Evolutionary conservation across 768 basidiomycete genomes (phyloP).

Genomic region (Fibroporia radiculosa): DNA sequence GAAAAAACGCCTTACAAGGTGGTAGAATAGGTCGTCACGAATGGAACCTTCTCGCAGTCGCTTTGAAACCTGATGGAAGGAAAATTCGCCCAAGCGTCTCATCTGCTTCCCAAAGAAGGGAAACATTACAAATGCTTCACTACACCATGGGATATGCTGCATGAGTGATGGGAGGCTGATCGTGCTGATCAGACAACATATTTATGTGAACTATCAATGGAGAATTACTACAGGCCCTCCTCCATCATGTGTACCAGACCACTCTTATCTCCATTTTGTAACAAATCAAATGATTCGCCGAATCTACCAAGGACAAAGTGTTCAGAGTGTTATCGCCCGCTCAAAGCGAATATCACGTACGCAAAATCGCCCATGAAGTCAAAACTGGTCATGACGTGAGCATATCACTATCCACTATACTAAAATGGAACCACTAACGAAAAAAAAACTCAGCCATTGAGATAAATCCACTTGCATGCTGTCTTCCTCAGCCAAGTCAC

Average conservation of each 20-base stretch:
- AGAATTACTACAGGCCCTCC: constrained; percentile 2
- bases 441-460: constrained; percentile 6
- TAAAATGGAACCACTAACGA: constrained; percentile 32
- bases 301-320: constrained; percentile 19
- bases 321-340: not conserved
- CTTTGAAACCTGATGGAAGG: constrained; percentile 10
- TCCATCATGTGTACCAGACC: constrained; percentile 5
- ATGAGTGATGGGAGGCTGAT: not conserved
- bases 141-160: constrained; percentile 18
- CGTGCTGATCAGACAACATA: not conserved
- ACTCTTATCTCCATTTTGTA: constrained; percentile 26
- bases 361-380: constrained; percentile 34
- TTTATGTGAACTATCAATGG: not conserved
- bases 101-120: constrained; percentile 12
- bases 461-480: not conserved
- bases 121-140: constrained; percentile 16
- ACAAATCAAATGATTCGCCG: constrained; percentile 32
- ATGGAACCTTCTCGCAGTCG: constrained; percentile 15
- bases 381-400: constrained; percentile 22
- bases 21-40: constrained; percentile 32
- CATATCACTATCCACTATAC: constrained; percentile 5
- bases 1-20: constrained; percentile 27
- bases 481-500: not conserved
- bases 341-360: too few species aligned
- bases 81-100: constrained; percentile 13